These are phyloP conservation scores for Apophysomyces sp. DNA, from an alignment of 371 early-diverging fungal species.

Conservation along the genomic window DNA sequence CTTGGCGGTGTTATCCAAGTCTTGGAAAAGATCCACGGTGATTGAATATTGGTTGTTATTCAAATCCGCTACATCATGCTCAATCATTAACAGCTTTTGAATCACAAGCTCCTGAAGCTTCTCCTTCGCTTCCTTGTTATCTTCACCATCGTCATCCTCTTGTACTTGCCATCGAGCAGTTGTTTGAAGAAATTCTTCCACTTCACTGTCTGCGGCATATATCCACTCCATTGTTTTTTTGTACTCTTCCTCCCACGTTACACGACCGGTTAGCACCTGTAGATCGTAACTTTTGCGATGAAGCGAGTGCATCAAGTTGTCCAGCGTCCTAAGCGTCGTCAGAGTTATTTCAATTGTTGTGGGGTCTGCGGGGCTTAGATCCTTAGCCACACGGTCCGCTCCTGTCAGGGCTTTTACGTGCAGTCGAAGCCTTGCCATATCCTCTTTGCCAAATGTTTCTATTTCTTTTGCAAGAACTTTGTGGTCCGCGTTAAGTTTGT, in stretches of 20 bases:
- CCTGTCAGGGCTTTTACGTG: constrained; percentile 53
- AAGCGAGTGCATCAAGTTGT: constrained; percentile 40
- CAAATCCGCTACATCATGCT: constrained; percentile 31
- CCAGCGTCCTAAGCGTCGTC: constrained; percentile 47
- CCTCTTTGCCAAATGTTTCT: constrained; percentile 42
- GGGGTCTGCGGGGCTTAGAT: constrained; percentile 54
- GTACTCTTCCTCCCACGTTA: constrained; percentile 47
- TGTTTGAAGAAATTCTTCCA: constrained; percentile 20
- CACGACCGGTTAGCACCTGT: constrained; percentile 37
- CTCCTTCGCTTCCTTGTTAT: constrained; percentile 9
- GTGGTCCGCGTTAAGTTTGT: constrained; percentile 22
- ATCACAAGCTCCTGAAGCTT: constrained; percentile 15
- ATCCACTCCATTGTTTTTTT: constrained; percentile 29
- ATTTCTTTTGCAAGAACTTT: constrained; percentile 29
- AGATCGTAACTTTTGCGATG: constrained; percentile 39
- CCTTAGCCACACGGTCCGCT: constrained; percentile 21
- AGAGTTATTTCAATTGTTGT: constrained; percentile 57
- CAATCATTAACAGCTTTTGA: constrained; percentile 23
- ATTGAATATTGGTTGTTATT: constrained; percentile 41
- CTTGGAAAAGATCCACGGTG: constrained; percentile 43
- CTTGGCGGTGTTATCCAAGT: constrained; percentile 42
- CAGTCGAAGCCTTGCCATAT: constrained; percentile 48
- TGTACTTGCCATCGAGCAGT: constrained; percentile 34
- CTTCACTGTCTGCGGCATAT: constrained; percentile 13
- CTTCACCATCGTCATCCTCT: constrained; percentile 1